These are phyloP conservation scores for Metschnikowia kunwiensis DNA, from an alignment of 805 yeast genomes.

Conservation along the genomic window DNA sequence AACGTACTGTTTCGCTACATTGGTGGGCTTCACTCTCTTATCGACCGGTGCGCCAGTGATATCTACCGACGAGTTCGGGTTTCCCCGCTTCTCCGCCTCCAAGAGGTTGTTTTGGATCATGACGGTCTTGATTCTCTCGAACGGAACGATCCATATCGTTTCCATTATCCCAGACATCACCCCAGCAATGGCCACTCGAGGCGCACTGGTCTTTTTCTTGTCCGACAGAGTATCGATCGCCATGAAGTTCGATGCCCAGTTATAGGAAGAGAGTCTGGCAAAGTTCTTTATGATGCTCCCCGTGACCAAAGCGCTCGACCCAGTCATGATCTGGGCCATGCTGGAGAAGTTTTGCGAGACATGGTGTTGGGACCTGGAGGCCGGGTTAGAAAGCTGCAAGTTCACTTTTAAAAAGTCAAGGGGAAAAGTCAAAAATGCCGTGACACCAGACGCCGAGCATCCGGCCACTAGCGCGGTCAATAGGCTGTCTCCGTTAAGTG, in stretches of 20 bases:
- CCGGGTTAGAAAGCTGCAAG: conserved; percentile 52
- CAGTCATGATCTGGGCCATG: conserved; percentile 43
- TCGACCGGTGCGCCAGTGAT: conserved; percentile 27
- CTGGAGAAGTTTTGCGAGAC: conserved; percentile 34
- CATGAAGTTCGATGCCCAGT: conserved; percentile 68
- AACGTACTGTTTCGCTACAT: conserved; percentile 33
- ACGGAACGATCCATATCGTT: conserved; percentile 81
- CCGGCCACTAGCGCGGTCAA: conserved; percentile 61
- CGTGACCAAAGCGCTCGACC: conserved; percentile 70
- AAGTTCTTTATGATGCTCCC: conserved; percentile 75
- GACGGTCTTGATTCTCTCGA: conserved; percentile 78
- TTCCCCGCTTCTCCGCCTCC: conserved; percentile 21
- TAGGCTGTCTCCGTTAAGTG: conserved; percentile 34
- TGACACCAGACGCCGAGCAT: conserved; percentile 58
- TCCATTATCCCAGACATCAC: conserved; percentile 79
- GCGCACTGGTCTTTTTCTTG: conserved; percentile 65
- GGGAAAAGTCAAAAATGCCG: conserved; percentile 66
- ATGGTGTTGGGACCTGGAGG: conserved; percentile 33
- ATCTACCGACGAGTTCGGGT: conserved; percentile 22
- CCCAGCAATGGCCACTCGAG: conserved; percentile 81
- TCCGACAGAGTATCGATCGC: conserved; percentile 43
- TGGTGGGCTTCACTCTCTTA: conserved; percentile 23
- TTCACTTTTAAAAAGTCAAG: conserved; percentile 68
- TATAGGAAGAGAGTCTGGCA: conserved; percentile 71
- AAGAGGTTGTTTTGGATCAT: conserved; percentile 66